Percentiles rank a stretch among this genome's conserved stretches.
phyloP scores from a whole-genome alignment of 768 basidiomycete genomes.

The Hortiboletus campestris region DNA sequence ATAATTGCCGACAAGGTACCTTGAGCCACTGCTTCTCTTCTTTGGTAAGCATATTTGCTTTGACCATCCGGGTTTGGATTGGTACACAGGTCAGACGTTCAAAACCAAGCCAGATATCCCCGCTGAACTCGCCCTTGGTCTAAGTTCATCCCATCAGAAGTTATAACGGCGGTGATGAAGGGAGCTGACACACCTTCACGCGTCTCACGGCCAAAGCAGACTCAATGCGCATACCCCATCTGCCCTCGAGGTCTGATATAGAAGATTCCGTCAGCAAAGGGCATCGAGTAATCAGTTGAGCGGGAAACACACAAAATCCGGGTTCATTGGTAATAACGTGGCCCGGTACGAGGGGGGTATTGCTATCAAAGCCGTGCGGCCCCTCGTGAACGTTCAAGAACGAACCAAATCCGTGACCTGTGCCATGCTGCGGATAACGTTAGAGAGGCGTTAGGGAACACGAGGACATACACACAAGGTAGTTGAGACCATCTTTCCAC shows the following conservation, averaged over 20 bases:
- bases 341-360: constrained; percentile 72
- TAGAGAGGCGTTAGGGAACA: constrained; percentile 8
- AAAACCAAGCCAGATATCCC: constrained; percentile 82
- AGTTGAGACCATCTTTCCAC: constrained; percentile 85
- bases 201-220: constrained; percentile 75
- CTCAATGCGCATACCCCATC: constrained; percentile 92
- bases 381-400: constrained; percentile 88
- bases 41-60: constrained; percentile 77
- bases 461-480: constrained; percentile 49
- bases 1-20: constrained; percentile 37
- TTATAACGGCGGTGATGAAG: constrained; percentile 1
- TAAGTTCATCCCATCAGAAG: constrained; percentile 28
- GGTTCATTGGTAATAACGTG: constrained; percentile 95
- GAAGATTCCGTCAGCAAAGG: constrained; percentile 13
- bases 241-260: constrained; percentile 62
- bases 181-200: constrained; percentile 38
- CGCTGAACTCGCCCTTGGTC: constrained; percentile 72
- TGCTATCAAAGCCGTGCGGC: constrained; percentile 71
- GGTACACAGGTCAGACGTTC: constrained; percentile 93
- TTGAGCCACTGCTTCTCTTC: constrained; percentile 88
- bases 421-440: constrained; percentile 65
- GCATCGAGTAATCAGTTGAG: constrained; percentile 10
- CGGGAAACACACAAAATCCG: constrained; percentile 69
- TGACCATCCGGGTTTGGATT: constrained; percentile 88
- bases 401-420: constrained; percentile 87